Evolutionary conservation across 257 asterid genomes (phyloP).

Genomic region (Parsonsia alboflavescens): DNA sequence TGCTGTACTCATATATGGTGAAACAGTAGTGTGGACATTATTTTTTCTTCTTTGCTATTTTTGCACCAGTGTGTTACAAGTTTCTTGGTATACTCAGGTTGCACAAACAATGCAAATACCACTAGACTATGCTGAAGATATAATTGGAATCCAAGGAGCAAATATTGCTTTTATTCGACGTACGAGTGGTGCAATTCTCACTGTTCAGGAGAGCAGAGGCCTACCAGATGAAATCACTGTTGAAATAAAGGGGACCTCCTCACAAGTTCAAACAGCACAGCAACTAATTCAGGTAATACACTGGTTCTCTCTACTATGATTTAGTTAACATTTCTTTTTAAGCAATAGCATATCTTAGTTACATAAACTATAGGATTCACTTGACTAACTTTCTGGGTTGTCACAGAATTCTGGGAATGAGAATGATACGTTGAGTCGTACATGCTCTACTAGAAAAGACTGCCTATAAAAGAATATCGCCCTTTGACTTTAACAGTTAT

Average conservation of each 20-base stretch:
- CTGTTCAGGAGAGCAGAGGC: constrained; percentile 73
- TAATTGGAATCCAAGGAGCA: constrained; percentile 71
- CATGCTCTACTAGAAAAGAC: not conserved
- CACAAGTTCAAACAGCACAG: constrained; percentile 78
- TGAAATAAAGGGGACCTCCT: constrained; percentile 77
- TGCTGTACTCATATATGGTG: not conserved
- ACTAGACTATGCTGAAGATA: constrained; percentile 76
- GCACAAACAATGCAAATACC: constrained; percentile 87
- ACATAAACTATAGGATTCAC: not conserved
- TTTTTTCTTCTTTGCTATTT: not conserved
- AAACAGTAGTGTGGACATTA: not conserved
- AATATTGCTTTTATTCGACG: constrained; percentile 76
- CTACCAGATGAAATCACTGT: constrained; percentile 73
- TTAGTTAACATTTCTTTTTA: not conserved
- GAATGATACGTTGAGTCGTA: too few relatives aligned
- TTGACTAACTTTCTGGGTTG: not conserved
- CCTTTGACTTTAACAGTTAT: too few relatives aligned
- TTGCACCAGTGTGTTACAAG: not conserved
- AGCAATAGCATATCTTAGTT: not conserved
- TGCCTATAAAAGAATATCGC: not conserved
- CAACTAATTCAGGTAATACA: constrained; percentile 70
- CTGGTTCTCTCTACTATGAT: not conserved
- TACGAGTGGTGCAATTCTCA: constrained; percentile 67
- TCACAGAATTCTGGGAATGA: not conserved
- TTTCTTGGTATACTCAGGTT: constrained; percentile 30